These are phyloP conservation scores for Fusarium haematococcum DNA, from an alignment of 2,329 filamentous ascomycete species.

Conservation along the genomic window DNA sequence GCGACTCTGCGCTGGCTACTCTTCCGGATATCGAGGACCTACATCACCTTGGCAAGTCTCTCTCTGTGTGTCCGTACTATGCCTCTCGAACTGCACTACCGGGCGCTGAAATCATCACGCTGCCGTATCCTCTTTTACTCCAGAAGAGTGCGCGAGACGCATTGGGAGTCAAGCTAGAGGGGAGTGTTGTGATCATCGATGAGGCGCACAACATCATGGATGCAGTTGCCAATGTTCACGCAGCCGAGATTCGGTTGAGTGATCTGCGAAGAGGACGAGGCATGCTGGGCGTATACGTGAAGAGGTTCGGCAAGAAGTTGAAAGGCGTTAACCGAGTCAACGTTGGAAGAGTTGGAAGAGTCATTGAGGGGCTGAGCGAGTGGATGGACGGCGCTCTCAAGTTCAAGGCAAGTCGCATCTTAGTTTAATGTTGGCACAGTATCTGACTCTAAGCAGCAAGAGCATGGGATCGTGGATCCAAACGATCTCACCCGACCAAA, in stretches of 20 bases:
- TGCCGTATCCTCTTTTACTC: slow-evolving; percentile 91
- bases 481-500: slow-evolving; percentile 83
- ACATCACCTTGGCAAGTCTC: slow-evolving; percentile 78
- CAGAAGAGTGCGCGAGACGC: slow-evolving; percentile 91
- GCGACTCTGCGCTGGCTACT: slow-evolving; percentile 84
- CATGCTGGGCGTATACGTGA: slow-evolving; percentile 85
- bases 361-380: slow-evolving; percentile 81
- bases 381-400: slow-evolving; percentile 71
- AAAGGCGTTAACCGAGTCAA: slow-evolving; percentile 94
- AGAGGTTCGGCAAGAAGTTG: slow-evolving; percentile 87
- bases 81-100: slow-evolving; percentile 88
- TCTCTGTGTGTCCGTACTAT: slow-evolving; percentile 94
- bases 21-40: slow-evolving; percentile 96
- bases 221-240: slow-evolving; percentile 88
- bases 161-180: slow-evolving; percentile 85
- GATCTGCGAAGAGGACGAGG: slow-evolving; percentile 79
- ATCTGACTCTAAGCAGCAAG: slow-evolving; percentile 39
- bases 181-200: slow-evolving; percentile 93
- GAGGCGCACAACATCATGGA: slow-evolving; percentile 99
- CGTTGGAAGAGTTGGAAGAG: slow-evolving; percentile 85
- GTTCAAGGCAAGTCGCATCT: slow-evolving; percentile 55
- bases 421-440: background rate
- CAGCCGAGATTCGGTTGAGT: slow-evolving; percentile 77
- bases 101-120: slow-evolving; percentile 87
- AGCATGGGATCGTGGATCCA: slow-evolving; percentile 77